Evolutionary conservation across 2,329 filamentous ascomycete species (phyloP).

Genomic region (Xylariales sp.): DNA sequence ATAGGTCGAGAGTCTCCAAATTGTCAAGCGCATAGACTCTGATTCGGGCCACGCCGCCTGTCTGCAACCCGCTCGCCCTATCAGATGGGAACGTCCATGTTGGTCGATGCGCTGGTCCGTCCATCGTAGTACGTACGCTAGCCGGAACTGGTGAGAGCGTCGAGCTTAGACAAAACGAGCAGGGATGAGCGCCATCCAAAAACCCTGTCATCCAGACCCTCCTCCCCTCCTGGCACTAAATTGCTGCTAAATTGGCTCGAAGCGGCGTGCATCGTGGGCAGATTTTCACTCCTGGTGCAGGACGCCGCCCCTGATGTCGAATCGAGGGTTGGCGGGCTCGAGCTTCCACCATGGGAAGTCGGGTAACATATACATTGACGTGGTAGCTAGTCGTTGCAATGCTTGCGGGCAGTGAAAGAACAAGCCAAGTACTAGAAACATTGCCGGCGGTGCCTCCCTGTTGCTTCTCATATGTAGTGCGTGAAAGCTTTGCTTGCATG

Average conservation of each 20-base stretch:
- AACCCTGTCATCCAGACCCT: not conserved
- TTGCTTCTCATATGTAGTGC: not conserved
- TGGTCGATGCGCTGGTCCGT: no score
- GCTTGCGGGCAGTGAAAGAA: not conserved
- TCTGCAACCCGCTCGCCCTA: no score
- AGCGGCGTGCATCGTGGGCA: constrained; percentile 5
- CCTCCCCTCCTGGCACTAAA: constrained; percentile 7
- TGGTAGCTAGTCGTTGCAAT: not conserved
- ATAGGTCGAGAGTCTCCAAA: not conserved
- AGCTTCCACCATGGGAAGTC: not conserved
- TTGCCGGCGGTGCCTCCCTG: not conserved
- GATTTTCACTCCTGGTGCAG: not conserved
- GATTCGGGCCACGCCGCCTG: constrained; percentile 7
- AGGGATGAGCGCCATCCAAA: constrained; percentile 1
- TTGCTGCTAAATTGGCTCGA: constrained; percentile 5
- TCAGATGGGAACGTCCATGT: no score
- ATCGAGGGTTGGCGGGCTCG: no score
- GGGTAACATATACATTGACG: constrained; percentile 8
- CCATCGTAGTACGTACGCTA: constrained; percentile 3
- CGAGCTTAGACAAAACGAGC: constrained; percentile 4
- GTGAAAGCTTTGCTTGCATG: not conserved
- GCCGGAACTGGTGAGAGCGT: constrained; percentile 1
- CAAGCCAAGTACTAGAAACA: constrained; percentile 1
- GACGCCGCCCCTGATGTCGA: constrained; percentile 8
- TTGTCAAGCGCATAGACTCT: not conserved